phyloP scores from a whole-genome alignment of 441 rosid species.

The Erysimum pusillum region DNA sequence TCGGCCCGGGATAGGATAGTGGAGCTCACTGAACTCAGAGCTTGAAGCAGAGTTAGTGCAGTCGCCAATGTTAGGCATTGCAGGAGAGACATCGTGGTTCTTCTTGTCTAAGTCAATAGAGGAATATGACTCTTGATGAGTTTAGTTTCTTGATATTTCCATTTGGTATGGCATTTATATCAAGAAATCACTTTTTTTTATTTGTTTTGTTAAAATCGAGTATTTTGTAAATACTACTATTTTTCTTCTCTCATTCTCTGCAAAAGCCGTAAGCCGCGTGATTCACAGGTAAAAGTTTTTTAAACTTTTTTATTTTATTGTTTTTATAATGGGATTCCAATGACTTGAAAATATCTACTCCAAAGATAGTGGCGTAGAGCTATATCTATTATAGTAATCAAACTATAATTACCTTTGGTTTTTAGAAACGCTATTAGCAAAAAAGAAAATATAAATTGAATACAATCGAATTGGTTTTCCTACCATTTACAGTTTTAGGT shows the following conservation, averaged over 20 bases:
- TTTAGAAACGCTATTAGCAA: too few relatives aligned
- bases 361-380: neutral
- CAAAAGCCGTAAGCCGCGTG: slow-evolving; percentile 45
- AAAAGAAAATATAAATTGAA: too few relatives aligned
- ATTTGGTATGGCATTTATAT: slow-evolving; percentile 31
- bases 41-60: slow-evolving; percentile 24
- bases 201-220: slow-evolving; percentile 15
- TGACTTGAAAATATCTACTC: neutral
- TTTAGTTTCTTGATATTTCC: neutral
- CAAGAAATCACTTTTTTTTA: neutral
- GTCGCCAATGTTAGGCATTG: slow-evolving; percentile 25
- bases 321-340: neutral
- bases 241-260: slow-evolving; percentile 13
- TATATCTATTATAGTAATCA: neutral
- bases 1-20: slow-evolving; percentile 52
- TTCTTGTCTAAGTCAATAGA: slow-evolving; percentile 22
- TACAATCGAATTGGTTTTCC: neutral
- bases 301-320: neutral
- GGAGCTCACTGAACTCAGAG: slow-evolving; percentile 36
- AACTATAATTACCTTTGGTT: too few relatives aligned
- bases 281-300: slow-evolving; percentile 28
- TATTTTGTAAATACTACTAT: slow-evolving; percentile 31
- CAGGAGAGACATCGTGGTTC: slow-evolving; percentile 13
- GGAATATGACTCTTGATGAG: neutral
- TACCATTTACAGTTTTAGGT: neutral